Percentiles rank a stretch among this genome's conserved stretches.
Evolutionary conservation across 805 yeast species (phyloP).

Genomic region (Myxozyma sirexii): DNA sequence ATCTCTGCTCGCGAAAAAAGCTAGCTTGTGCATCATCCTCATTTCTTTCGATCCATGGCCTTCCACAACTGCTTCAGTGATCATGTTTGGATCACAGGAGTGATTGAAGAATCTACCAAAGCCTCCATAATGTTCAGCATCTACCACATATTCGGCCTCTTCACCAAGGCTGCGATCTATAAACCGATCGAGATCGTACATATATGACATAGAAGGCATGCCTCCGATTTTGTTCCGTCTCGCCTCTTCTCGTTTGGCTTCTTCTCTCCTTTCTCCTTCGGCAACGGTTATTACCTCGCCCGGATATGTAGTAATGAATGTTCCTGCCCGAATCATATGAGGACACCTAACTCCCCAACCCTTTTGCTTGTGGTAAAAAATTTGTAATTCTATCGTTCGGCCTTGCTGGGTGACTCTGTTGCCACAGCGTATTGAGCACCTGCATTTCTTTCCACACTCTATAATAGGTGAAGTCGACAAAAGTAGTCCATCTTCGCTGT

Average conservation of each 20-base stretch:
- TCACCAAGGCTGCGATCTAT: slow-evolving; percentile 5
- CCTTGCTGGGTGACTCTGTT: slow-evolving; percentile 30
- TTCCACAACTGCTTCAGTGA: slow-evolving; percentile 16
- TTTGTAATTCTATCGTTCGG: slow-evolving; percentile 20
- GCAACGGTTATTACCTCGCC: slow-evolving; percentile 26
- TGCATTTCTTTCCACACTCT: slow-evolving; percentile 26
- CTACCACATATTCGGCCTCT: slow-evolving; percentile 17
- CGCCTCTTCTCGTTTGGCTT: neutral
- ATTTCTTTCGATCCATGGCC: slow-evolving; percentile 6
- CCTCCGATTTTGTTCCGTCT: neutral
- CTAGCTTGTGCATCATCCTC: slow-evolving; percentile 20
- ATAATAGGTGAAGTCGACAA: slow-evolving; percentile 11
- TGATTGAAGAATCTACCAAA: slow-evolving; percentile 26
- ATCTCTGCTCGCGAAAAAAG: slow-evolving; percentile 24
- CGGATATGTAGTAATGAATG: slow-evolving; percentile 23
- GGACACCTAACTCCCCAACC: slow-evolving; percentile 34
- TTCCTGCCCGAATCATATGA: slow-evolving; percentile 19
- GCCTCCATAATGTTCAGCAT: slow-evolving; percentile 27
- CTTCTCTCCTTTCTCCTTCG: slow-evolving; percentile 27
- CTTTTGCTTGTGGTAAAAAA: slow-evolving; percentile 21
- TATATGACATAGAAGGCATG: neutral
- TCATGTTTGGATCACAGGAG: slow-evolving; percentile 23
- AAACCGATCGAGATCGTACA: slow-evolving; percentile 14
- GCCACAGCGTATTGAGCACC: slow-evolving; percentile 15
- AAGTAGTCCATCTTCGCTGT: slow-evolving; percentile 18